These are phyloP conservation scores for Haematococcus lacustris DNA, from an alignment of 139 green algal species.

Conservation along the genomic window DNA sequence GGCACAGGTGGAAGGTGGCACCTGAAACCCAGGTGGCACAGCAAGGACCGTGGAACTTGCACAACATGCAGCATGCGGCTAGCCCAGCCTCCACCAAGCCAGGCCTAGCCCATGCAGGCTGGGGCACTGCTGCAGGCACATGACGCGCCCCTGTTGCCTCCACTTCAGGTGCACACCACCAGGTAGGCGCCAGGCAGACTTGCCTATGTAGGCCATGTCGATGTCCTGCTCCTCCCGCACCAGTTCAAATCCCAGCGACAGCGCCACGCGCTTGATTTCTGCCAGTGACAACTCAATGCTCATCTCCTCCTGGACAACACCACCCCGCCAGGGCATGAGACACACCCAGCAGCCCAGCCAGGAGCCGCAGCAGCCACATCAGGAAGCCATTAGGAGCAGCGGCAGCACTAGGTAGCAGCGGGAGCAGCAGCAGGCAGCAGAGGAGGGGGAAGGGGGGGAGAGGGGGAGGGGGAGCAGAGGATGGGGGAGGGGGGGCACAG, in stretches of 20 bases:
- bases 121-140: too few species aligned
- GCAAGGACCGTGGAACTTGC: too few species aligned
- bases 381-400: not conserved
- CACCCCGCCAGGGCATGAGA: not conserved
- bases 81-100: too few species aligned
- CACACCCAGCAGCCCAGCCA: too few species aligned
- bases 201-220: slow-evolving; percentile 53
- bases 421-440: not conserved
- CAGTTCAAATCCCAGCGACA: slow-evolving; percentile 42
- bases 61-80: too few species aligned
- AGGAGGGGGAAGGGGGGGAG: not conserved
- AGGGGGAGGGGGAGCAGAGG: not conserved
- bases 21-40: too few species aligned
- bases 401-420: not conserved
- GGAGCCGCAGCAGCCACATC: not conserved
- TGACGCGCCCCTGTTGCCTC: too few species aligned
- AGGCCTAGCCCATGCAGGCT: too few species aligned
- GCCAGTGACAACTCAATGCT: slow-evolving; percentile 71
- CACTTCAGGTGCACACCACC: too few species aligned
- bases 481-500: too few species aligned
- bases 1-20: too few species aligned
- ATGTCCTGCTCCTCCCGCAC: slow-evolving; percentile 26
- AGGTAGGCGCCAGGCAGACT: not conserved
- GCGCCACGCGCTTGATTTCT: slow-evolving; percentile 51
- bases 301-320: slow-evolving; percentile 30